Evolutionary conservation across 768 basidiomycete species (phyloP), one percentile per base, ranked within the genome.

Genomic region (Gymnopilus junonius): DNA sequence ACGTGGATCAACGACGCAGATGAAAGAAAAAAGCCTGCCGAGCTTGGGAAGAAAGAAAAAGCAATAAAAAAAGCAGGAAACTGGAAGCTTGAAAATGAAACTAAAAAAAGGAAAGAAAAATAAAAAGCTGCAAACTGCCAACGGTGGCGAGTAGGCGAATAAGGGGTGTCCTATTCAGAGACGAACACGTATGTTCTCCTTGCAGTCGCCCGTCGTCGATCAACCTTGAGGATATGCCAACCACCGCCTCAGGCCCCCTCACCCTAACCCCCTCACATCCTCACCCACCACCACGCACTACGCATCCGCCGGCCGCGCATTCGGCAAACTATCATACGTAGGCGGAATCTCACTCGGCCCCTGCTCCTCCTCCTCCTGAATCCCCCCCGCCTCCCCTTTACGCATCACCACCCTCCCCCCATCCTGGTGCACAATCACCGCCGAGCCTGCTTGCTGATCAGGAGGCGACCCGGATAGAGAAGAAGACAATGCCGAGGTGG

Each of bases 271-370:
- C 2, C 39, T 27, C 35, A 29, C 29, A 8, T 37, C n/a, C 29
- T 31, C 51, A 8, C 17, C 43, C 46, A 23, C 23, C 20, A n/a
- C n/a, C n/a, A n/a, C n/a, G n/a, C n/a, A n/a, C 46, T 46, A 29
- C 53, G 37, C 21, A 31, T 23, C 55, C 55, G 21, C 14, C 51
- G 37, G 21, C 51, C 42, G 11, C 27, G 50, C 53, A 45, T 23
- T 35, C 37, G 62, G 55, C 50, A 75, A 63, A 65, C 74, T 75
- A 67, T 74, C 73, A 71, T 75, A 75, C 0, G 70, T 72, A 32
- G 72, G 74, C 55, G 74, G 74, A 37, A 74, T 75, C 70, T 73
- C 69, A 45, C 53, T 51, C 60, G 55, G 35, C 65, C 65, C 65
- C 61, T 65, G 61, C 39, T 54, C 56, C 54, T 64, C 55, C 59